These are phyloP conservation scores for Colletotrichum costaricense DNA, from an alignment of 2,329 filamentous ascomycete genomes.

Conservation along the genomic window DNA sequence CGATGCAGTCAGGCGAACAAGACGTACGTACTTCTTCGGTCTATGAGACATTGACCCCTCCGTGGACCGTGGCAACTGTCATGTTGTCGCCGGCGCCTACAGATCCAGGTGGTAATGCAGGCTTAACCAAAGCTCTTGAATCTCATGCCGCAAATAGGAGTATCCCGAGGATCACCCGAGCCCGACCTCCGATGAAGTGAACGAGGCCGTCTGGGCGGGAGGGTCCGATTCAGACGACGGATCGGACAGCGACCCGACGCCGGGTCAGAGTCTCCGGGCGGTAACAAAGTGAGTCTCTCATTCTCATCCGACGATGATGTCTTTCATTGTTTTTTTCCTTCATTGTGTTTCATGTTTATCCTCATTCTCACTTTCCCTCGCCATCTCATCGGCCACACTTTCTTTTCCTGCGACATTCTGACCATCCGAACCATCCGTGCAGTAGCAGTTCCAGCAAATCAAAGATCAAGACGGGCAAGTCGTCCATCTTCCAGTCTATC, in stretches of 20 bases:
- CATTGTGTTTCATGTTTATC: background rate
- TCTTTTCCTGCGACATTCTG: background rate
- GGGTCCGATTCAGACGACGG: slow-evolving; percentile 28
- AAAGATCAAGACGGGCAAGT: slow-evolving; percentile 1
- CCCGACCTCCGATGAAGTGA: slow-evolving; percentile 32
- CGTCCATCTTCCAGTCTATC: slow-evolving; percentile 29
- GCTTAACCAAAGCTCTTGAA: background rate
- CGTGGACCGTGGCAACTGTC: background rate
- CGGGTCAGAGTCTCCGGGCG: background rate
- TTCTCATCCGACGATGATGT: too few species aligned
- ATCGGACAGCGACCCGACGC: slow-evolving; percentile 18
- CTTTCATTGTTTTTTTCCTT: background rate
- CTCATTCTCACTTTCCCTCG: background rate
- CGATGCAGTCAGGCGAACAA: slow-evolving; percentile 10
- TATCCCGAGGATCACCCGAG: slow-evolving; percentile 26
- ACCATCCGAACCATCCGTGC: background rate
- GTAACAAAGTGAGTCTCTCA: slow-evolving; percentile 15
- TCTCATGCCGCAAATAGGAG: background rate
- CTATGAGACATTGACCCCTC: background rate
- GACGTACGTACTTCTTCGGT: slow-evolving; percentile 11
- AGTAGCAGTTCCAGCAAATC: slow-evolving; percentile 6
- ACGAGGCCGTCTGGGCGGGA: slow-evolving; percentile 22
- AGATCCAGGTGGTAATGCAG: too few species aligned
- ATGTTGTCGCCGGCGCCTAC: background rate
- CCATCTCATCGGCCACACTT: background rate